Percentiles rank a stretch among this genome's conserved stretches.
Evolutionary conservation across 352 stramenopile genomes (phyloP).

Genomic region (Phytophthora cajani): DNA sequence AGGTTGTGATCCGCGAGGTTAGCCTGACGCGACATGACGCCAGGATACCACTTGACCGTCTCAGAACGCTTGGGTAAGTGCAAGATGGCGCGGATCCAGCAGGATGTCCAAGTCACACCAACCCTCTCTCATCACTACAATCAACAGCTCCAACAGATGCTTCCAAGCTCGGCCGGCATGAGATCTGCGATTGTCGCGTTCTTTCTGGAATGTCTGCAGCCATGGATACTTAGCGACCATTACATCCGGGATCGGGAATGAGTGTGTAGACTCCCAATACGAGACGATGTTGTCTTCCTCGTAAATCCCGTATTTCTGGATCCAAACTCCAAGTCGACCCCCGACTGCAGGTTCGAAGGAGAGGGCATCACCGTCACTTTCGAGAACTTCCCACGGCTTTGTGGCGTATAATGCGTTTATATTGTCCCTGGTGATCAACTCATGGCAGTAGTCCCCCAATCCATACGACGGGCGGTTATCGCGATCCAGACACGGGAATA

Average conservation of each 20-base stretch:
- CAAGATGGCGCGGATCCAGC: too few relatives aligned
- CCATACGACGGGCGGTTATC: background rate
- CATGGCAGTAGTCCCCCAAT: background rate
- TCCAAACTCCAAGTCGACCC: background rate
- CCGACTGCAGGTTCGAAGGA: background rate
- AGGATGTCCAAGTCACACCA: background rate
- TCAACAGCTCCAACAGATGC: background rate
- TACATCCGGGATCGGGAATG: background rate
- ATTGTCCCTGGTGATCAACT: background rate
- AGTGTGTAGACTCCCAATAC: slow-evolving; percentile 1
- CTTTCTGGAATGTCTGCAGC: background rate
- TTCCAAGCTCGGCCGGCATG: background rate
- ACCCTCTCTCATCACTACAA: background rate
- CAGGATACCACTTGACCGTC: too few relatives aligned
- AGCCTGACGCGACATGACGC: too few relatives aligned
- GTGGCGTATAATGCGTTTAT: background rate
- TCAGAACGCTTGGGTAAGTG: too few relatives aligned
- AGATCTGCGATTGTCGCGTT: background rate
- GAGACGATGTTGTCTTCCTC: background rate
- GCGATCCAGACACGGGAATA: background rate
- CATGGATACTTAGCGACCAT: background rate
- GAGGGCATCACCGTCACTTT: background rate
- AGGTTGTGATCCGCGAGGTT: too few relatives aligned
- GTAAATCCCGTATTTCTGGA: background rate
- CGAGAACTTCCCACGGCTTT: background rate